Evolutionary conservation across 768 basidiomycete genomes (phyloP).

Genomic region (Leccinellum luteum): DNA sequence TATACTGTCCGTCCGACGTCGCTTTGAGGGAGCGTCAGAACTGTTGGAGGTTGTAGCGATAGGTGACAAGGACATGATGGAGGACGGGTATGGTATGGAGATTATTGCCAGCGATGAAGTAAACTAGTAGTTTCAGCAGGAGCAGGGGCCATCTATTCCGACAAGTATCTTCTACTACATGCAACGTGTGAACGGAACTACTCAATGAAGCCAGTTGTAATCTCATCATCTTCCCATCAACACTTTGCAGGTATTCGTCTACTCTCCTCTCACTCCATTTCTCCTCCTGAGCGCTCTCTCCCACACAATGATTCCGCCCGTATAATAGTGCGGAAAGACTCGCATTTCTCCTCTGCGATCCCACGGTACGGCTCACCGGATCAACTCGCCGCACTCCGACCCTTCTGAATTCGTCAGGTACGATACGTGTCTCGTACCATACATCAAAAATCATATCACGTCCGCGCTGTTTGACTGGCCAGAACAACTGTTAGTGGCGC

Average conservation of each 20-base stretch:
- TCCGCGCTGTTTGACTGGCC: not conserved
- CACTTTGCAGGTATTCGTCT: not conserved
- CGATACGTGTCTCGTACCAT: not conserved
- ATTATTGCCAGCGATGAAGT: conserved; percentile 16
- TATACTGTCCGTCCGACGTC: conserved; percentile 48
- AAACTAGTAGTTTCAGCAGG: conserved; percentile 12
- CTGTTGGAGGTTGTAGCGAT: conserved; percentile 54
- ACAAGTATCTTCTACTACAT: not conserved
- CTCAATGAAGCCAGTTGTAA: too few relatives aligned
- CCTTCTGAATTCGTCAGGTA: not conserved
- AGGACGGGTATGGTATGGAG: not conserved
- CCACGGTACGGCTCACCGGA: not conserved
- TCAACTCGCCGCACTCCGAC: not conserved
- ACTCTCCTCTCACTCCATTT: not conserved
- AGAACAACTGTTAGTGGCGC: not conserved
- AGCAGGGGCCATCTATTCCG: conserved; percentile 10
- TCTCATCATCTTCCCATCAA: not conserved
- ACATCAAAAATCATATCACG: not conserved
- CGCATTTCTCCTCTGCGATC: not conserved
- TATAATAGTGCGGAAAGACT: not conserved
- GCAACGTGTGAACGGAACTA: conserved; percentile 17
- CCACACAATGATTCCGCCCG: not conserved
- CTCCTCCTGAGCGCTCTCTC: not conserved
- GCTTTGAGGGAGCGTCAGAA: conserved; percentile 55
- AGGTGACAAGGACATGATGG: conserved; percentile 66